Evolutionary conservation across 768 basidiomycete genomes (phyloP), one percentile per base, ranked within the genome.

Genomic region (Naganishia randhawae): DNA sequence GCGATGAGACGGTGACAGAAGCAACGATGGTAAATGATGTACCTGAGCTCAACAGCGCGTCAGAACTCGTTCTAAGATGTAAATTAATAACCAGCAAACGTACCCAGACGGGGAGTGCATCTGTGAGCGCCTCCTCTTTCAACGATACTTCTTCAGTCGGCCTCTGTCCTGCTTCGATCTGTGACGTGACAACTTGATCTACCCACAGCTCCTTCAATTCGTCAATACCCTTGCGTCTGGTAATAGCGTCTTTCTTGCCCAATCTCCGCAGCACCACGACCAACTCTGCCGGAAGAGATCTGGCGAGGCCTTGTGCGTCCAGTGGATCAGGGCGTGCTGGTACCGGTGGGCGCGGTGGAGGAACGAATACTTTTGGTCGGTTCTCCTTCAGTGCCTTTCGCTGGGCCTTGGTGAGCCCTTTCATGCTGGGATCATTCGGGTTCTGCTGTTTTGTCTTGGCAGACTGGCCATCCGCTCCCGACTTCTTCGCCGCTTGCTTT

Each of bases 161-260:
- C 29, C 25, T 54, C 27, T 67, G 54, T 35, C n/a, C 53, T 50
- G 19, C 37, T 7, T 25, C 5, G 1, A 25, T n/a, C 19, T 48
- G 27, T 33, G 31, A 8, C 22, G 25, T 41, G 9, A 63, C 45
- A 25, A 45, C 55, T 3, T 39, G 9, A 83, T 83, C 50, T 3
- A 91, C 81, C 89, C 89, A 92, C 1, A 77, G 83, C 9, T 81
- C 76, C 72, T 86, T 84, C 32, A 98, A 80, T 68, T 95, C 94
- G 75, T 96, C 93, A 70, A 97, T 81, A 0, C 91, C 94, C 73
- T 88, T 86, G 25, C 84, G 81, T 78, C 90, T 89, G 1, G 95
- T 97, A 32, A 91, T 84, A 31, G 85, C 84, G 66, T 94, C 92
- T 82, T 95, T 95, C 85, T 98, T 98, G 31, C 85, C 87, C 62